Conservation (phyloP, 441 rosid genomes). For the Biscutella auriculata region DNA sequence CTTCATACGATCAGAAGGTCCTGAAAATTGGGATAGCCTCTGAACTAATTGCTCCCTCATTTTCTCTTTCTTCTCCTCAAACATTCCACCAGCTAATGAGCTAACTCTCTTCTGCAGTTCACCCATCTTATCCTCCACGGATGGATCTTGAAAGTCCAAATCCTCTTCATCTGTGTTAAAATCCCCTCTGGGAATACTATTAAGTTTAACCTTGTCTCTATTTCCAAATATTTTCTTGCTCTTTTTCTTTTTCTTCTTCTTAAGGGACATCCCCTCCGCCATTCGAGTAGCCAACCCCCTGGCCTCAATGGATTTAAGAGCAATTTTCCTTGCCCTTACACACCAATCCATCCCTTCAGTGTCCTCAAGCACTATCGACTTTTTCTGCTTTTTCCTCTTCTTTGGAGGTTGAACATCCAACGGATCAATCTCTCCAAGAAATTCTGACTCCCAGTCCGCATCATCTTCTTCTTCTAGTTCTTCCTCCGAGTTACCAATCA, state of each 20-base stretch:
- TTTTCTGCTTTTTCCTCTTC: constrained; percentile 43
- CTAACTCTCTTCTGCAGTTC: constrained; percentile 41
- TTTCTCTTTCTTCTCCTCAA: constrained; percentile 57
- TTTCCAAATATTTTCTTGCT: constrained; percentile 32
- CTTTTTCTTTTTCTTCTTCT: constrained; percentile 45
- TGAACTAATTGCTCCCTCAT: constrained; percentile 50
- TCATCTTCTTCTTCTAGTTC: constrained; percentile 17
- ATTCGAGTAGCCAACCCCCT: constrained; percentile 46
- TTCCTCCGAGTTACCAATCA: constrained; percentile 12
- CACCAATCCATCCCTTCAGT: constrained; percentile 91
- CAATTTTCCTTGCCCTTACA: constrained; percentile 62
- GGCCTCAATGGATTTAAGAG: constrained; percentile 61
- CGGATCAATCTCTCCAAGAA: constrained; percentile 62
- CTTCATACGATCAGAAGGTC: constrained; percentile 69
- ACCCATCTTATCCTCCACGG: constrained; percentile 19
- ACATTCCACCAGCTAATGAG: constrained; percentile 53
- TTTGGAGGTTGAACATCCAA: constrained; percentile 47
- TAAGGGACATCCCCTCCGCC: constrained; percentile 42
- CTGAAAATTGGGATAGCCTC: constrained; percentile 61
- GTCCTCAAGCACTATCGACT: constrained; percentile 36
- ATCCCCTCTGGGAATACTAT: constrained; percentile 27
- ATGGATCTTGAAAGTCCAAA: constrained; percentile 24
- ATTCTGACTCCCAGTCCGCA: constrained; percentile 60
- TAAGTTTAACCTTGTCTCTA: constrained; percentile 27
- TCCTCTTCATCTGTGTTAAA: constrained; percentile 31